phyloP scores from a whole-genome alignment of 139 green algal species.

The Chlorella ohadii region DNA sequence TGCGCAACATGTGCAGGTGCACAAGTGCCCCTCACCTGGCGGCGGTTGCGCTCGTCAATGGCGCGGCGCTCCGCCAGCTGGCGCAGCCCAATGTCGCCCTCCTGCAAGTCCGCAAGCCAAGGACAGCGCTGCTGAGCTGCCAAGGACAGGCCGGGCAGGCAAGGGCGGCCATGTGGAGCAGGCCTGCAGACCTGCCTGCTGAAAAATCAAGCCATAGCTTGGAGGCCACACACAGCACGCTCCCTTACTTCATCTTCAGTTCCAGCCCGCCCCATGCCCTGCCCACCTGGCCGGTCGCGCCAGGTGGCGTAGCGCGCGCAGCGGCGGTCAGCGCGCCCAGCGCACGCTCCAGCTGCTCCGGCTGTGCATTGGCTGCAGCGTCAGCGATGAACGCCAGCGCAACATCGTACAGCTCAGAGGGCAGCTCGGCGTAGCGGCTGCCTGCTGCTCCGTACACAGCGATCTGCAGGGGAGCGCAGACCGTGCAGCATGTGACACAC shows the following conservation, averaged over 20 bases:
- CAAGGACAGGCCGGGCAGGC: no score
- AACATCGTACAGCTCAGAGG: constrained; percentile 48
- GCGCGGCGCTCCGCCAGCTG: constrained; percentile 28
- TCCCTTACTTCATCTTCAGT: no score
- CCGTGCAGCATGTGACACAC: no score
- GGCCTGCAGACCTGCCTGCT: no score
- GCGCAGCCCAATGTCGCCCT: constrained; percentile 6
- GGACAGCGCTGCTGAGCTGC: no score
- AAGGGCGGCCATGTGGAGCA: no score
- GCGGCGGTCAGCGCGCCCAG: constrained; percentile 28
- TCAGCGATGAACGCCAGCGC: constrained; percentile 49
- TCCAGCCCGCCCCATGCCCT: neutral
- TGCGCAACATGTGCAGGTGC: no score
- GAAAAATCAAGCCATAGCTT: no score
- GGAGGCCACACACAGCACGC: no score
- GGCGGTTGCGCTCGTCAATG: constrained; percentile 42
- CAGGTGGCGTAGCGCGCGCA: neutral
- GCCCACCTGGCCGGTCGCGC: constrained; percentile 5
- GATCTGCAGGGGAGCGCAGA: constrained; percentile 5
- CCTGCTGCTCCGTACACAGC: constrained; percentile 35
- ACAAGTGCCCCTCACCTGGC: neutral
- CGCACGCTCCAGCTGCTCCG: constrained; percentile 26
- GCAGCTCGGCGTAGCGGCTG: constrained; percentile 17
- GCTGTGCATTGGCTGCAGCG: neutral
- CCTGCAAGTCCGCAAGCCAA: neutral